phyloP scores from a whole-genome alignment of 2,329 filamentous ascomycete genomes.

The Clonostachys solani region DNA sequence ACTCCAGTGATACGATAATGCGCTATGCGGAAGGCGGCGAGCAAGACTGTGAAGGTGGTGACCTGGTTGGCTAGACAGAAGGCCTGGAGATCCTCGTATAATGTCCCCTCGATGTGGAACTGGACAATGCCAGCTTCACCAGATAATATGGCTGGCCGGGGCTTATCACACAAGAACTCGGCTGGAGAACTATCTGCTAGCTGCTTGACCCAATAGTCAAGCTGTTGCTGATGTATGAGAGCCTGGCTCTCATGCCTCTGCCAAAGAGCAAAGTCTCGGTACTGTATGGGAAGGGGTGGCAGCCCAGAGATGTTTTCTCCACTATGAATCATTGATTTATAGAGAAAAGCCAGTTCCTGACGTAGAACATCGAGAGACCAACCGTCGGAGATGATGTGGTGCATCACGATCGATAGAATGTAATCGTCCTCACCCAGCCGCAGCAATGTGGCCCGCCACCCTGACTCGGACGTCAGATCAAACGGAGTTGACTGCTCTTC shows the following conservation, averaged over 20 bases:
- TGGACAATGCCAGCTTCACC: neutral
- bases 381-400: constrained; percentile 4
- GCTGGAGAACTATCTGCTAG: constrained; percentile 1
- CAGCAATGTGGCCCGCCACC: constrained; percentile 5
- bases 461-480: constrained; percentile 1
- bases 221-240: constrained; percentile 7
- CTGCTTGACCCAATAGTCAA: constrained; percentile 13
- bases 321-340: constrained; percentile 9
- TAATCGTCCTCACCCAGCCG: constrained; percentile 4
- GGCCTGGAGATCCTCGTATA: constrained; percentile 5
- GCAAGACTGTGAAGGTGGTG: constrained; percentile 5
- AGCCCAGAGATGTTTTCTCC: constrained; percentile 9
- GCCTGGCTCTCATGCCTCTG: constrained; percentile 11
- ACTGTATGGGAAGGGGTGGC: constrained; percentile 12
- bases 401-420: constrained; percentile 5
- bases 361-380: constrained; percentile 4
- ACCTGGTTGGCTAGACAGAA: neutral
- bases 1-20: constrained; percentile 9
- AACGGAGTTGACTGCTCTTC: constrained; percentile 2
- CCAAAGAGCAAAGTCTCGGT: constrained; percentile 16
- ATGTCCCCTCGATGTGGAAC: neutral
- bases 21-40: constrained; percentile 5
- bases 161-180: constrained; percentile 28
- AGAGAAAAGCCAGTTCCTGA: too few relatives aligned
- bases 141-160: constrained; percentile 13